A percentile compares a stretch with the other conserved stretches of the same genome.
These are phyloP conservation scores for Pelargonium fulgidum DNA, from an alignment of 441 rosid genomes.

Conservation along the genomic window DNA sequence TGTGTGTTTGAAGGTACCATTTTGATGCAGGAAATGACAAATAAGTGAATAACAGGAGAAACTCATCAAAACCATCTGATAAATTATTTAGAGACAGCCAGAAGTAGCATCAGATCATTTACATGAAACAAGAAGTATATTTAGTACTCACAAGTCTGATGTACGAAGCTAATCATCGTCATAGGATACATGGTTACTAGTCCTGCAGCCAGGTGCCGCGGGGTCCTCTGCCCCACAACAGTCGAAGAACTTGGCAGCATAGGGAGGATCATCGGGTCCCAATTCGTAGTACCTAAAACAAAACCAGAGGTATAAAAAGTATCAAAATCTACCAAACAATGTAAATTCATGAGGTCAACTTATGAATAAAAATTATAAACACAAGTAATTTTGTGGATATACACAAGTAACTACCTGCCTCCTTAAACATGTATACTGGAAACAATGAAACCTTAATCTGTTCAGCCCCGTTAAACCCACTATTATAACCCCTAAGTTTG, in stretches of 20 bases:
- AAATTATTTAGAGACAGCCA: not conserved
- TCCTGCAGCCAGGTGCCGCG: slow-evolving; percentile 67
- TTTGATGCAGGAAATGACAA: too few relatives aligned
- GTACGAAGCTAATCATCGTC: slow-evolving; percentile 40
- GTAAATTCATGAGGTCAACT: not conserved
- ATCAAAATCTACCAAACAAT: not conserved
- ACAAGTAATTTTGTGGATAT: too few relatives aligned
- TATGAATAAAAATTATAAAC: not conserved
- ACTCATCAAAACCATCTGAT: too few relatives aligned
- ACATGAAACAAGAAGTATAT: not conserved
- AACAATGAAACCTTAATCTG: too few relatives aligned
- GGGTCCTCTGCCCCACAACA: slow-evolving; percentile 95
- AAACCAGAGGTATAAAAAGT: not conserved
- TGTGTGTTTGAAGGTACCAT: too few relatives aligned
- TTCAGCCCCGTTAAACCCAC: too few relatives aligned
- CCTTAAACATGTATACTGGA: too few relatives aligned
- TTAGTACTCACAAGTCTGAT: not conserved
- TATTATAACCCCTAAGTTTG: too few relatives aligned
- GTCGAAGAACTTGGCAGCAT: slow-evolving; percentile 86
- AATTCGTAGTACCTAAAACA: slow-evolving; percentile 66
- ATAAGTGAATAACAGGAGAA: too few relatives aligned
- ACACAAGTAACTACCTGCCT: too few relatives aligned
- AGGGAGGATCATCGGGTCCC: slow-evolving; percentile 78
- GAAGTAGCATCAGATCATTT: not conserved
- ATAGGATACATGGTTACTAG: slow-evolving; percentile 58